A percentile compares a stretch with the other conserved stretches of the same genome.
These are phyloP conservation scores for Bjerkandera adusta DNA, from an alignment of 1,284 basidiomycete species.

Conservation along the genomic window DNA sequence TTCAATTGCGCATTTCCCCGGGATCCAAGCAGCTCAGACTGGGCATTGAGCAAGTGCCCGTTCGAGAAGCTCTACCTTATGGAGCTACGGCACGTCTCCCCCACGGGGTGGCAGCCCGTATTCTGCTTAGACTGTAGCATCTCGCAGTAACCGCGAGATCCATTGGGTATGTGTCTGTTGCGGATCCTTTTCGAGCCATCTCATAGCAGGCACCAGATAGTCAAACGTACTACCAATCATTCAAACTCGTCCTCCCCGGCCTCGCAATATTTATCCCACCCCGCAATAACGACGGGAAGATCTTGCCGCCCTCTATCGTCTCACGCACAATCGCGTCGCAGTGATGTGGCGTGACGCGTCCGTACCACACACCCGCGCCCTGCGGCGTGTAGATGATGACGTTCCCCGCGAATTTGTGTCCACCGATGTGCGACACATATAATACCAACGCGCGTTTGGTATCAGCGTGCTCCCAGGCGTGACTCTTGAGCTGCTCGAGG, in stretches of 20 bases:
- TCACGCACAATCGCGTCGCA: slow-evolving; percentile 84
- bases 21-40: too few relatives aligned
- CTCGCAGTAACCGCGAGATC: too few relatives aligned
- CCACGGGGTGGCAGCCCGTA: too few relatives aligned
- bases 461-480: slow-evolving; percentile 39
- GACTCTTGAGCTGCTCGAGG: slow-evolving; percentile 46
- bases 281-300: slow-evolving; percentile 81
- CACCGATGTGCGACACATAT: slow-evolving; percentile 86
- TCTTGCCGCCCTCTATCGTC: slow-evolving; percentile 80
- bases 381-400: slow-evolving; percentile 87
- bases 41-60: too few relatives aligned
- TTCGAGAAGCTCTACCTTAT: too few relatives aligned
- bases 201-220: too few relatives aligned
- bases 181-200: too few relatives aligned
- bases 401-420: slow-evolving; percentile 91
- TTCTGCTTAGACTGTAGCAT: too few relatives aligned
- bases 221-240: slow-evolving; percentile 88
- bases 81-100: too few relatives aligned
- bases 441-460: slow-evolving; percentile 70
- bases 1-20: too few relatives aligned
- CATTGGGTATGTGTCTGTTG: too few relatives aligned
- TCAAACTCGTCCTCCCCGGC: slow-evolving; percentile 62
- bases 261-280: slow-evolving; percentile 76
- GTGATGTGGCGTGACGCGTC: slow-evolving; percentile 88
- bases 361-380: slow-evolving; percentile 87